Evolutionary conservation across 208 protist species (phyloP).

Genomic region (Crithidia thermophila): DNA sequence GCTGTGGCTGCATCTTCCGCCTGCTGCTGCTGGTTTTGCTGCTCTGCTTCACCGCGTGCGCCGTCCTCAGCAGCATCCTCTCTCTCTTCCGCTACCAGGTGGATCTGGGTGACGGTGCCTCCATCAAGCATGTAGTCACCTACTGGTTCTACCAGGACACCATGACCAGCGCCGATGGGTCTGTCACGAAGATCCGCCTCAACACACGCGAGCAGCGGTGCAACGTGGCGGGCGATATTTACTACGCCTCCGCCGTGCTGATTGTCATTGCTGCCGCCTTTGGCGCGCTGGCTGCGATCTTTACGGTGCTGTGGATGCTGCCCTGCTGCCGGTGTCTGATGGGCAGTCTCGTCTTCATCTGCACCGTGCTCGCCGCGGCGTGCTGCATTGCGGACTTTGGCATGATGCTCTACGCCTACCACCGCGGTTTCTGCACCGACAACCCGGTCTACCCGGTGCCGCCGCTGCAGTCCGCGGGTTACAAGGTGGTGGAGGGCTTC

Average conservation of each 20-base stretch:
- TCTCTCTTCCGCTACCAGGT: neutral
- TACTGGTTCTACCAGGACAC: constrained; percentile 3
- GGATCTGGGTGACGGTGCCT: too few species aligned
- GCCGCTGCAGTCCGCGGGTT: neutral
- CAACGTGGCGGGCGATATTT: neutral
- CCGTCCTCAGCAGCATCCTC: constrained; percentile 4
- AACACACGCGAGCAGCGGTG: neutral
- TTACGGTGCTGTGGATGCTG: constrained; percentile 4
- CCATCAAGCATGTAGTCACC: neutral
- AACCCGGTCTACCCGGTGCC: neutral
- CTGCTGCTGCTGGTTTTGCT: constrained; percentile 7
- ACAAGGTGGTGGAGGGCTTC: neutral
- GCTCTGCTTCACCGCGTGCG: constrained; percentile 5
- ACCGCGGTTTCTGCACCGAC: neutral
- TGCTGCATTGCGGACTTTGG: constrained; percentile 3
- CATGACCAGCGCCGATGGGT: neutral
- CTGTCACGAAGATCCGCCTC: neutral
- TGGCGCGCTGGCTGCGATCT: neutral
- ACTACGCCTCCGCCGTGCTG: neutral
- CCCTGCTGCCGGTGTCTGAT: constrained; percentile 7
- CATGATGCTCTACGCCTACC: neutral
- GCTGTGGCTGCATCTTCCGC: constrained; percentile 6
- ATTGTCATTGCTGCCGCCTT: neutral
- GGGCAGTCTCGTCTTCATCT: neutral
- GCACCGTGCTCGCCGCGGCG: neutral